Conservation (phyloP, 2,329 filamentous ascomycete species). For the Akanthomyces lecanii region DNA sequence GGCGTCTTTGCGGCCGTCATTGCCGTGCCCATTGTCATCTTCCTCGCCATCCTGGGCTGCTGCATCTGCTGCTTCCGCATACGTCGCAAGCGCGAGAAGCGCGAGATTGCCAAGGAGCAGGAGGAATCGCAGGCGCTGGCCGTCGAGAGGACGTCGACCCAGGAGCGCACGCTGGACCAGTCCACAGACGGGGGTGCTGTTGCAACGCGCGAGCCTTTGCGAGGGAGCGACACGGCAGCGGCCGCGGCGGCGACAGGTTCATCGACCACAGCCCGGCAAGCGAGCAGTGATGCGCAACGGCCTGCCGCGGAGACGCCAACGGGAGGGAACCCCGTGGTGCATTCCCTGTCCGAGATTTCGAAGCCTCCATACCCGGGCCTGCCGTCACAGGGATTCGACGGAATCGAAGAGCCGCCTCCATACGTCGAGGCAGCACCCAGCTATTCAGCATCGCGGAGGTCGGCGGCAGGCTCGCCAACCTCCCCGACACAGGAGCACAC, state of each 20-base stretch:
- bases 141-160: neutral
- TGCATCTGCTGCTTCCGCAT: conserved; percentile 15
- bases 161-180: neutral
- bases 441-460: neutral
- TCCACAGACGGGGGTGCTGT: neutral
- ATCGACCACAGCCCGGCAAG: neutral
- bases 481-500: neutral
- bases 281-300: neutral
- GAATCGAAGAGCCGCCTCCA: conserved; percentile 11
- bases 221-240: neutral
- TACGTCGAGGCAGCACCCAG: neutral
- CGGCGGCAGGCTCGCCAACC: neutral
- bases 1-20: conserved; percentile 3
- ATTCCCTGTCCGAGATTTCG: neutral
- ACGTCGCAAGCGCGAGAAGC: conserved; percentile 9
- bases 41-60: conserved; percentile 7
- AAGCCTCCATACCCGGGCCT: conserved; percentile 12
- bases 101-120: conserved; percentile 11
- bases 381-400: neutral
- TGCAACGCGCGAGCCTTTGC: neutral
- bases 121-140: conserved; percentile 4
- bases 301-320: neutral
- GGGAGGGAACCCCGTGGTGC: neutral
- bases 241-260: neutral
- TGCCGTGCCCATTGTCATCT: conserved; percentile 11